Conservation (phyloP, 352 stramenopile species). For the Phytophthora pinifolia region DNA sequence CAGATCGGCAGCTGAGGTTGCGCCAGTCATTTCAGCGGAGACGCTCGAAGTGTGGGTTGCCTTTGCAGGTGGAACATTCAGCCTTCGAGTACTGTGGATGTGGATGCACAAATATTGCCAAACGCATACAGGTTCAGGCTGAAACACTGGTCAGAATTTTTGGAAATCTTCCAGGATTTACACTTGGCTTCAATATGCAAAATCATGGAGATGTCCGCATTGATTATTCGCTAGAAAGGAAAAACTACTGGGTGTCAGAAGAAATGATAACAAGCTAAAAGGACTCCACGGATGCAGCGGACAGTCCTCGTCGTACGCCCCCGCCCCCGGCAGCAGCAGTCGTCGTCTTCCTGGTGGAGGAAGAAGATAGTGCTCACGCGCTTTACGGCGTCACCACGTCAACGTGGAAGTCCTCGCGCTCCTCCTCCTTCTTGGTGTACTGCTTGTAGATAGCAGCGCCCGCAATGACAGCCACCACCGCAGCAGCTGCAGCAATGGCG, state of each 20-base stretch:
- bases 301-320: slow-evolving; percentile 13
- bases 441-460: slow-evolving; percentile 38
- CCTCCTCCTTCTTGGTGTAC: slow-evolving; percentile 28
- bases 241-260: background rate
- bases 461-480: slow-evolving; percentile 25
- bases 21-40: background rate
- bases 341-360: slow-evolving; percentile 9
- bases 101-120: slow-evolving; percentile 17
- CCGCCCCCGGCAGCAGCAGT: background rate
- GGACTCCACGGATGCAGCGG: slow-evolving; percentile 9
- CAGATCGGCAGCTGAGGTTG: slow-evolving; percentile 16
- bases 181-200: slow-evolving; percentile 11
- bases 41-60: background rate
- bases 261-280: slow-evolving; percentile 4
- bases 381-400: slow-evolving; percentile 34
- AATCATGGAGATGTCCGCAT: slow-evolving; percentile 10
- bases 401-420: slow-evolving; percentile 10
- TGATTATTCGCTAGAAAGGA: slow-evolving; percentile 10
- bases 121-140: slow-evolving; percentile 1
- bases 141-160: slow-evolving; percentile 14
- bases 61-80: background rate
- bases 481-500: slow-evolving; percentile 29
- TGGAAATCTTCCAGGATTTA: slow-evolving; percentile 15
- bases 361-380: background rate
- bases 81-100: background rate